Base-by-base conservation (phyloP, 306 rosid genomes). In the Malus sieversii region DNA sequence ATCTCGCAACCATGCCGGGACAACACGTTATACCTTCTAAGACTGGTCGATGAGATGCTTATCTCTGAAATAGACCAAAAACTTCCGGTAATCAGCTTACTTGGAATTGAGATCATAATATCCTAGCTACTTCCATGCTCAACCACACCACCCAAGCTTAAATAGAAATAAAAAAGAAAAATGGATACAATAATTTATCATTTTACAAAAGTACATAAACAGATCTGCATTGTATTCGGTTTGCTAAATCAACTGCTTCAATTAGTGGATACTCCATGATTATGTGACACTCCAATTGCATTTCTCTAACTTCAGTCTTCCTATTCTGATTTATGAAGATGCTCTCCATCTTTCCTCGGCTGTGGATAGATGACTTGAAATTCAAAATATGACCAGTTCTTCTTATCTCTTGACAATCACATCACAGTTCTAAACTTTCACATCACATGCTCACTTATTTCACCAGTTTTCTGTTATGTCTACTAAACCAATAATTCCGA, bases 1-100 rank as follows among this genome's bases (percentile, higher is more conserved):
- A 68, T 84, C 70, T 86, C 89, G 2, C 98, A 95, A 80, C 98
- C 98, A 67, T 92, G 97, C 83, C 91, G 98, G 69, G 98, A 95
- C 82, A 95, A 95, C 87, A 80, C 96, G 18, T 73, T 92, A 70
- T 95, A 87, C 85, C 91, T 95, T 79, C 83, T 92, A 85, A 92
- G 82, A 79, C 84, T 95, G 85, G 85, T 92, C 66, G 98, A 95
- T 72, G 97, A 95, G 86, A 84, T 92, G 90, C 92, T 95, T 80
- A 82, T 88, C 70, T 83, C 96, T 27, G 98, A 92, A 88, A 77
- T 87, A 70, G 96, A 95, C 74, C 84, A 78, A 83, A 87, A 86
- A 59, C 92, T 92, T 79, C 96, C 88, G 98, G 98, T 95, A 95
- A 73, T 83, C 59, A 60, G 30, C 77, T 78, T 80, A 8, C 69